A percentile compares a stretch with the other conserved stretches of the same genome.
Conservation (phyloP, 169 alveolate species). For the Plasmodium billcollinsi region DNA sequence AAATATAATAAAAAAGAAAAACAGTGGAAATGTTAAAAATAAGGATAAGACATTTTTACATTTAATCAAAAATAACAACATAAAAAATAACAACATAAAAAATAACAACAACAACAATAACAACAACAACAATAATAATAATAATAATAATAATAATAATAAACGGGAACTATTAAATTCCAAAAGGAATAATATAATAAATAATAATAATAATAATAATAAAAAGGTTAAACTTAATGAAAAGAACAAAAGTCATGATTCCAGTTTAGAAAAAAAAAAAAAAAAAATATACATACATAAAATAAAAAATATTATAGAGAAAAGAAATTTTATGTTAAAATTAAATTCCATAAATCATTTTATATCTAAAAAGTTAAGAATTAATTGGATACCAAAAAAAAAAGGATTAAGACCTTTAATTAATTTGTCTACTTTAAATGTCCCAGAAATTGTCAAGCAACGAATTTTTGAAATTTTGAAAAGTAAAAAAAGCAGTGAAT, state of each 20-base stretch:
- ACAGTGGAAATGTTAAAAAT: not conserved
- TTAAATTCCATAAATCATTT: slow-evolving; percentile 38
- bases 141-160: not conserved
- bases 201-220: not conserved
- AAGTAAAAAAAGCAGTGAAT: slow-evolving; percentile 70
- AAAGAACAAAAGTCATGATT: not conserved
- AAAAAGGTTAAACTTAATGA: too few relatives aligned
- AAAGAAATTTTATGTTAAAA: slow-evolving; percentile 41
- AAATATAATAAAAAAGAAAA: slow-evolving; percentile 3
- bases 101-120: not conserved
- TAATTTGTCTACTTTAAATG: slow-evolving; percentile 57
- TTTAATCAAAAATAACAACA: not conserved
- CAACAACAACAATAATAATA: too few relatives aligned
- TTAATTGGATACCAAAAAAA: slow-evolving; percentile 76
- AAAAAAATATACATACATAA: slow-evolving; percentile 21
- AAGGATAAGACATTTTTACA: too few relatives aligned
- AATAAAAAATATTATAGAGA: slow-evolving; percentile 61
- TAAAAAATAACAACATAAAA: not conserved
- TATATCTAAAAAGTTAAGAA: slow-evolving; percentile 63
- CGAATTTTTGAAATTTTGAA: slow-evolving; percentile 41
- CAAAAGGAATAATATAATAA: not conserved
- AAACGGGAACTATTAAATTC: too few relatives aligned
- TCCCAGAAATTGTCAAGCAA: slow-evolving; percentile 55
- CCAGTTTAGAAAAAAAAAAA: not conserved
- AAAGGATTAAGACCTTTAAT: slow-evolving; percentile 71